Evolutionary conservation across 371 early-diverging fungal genomes (phyloP).

Genomic region (Syncephalis fuscata): DNA sequence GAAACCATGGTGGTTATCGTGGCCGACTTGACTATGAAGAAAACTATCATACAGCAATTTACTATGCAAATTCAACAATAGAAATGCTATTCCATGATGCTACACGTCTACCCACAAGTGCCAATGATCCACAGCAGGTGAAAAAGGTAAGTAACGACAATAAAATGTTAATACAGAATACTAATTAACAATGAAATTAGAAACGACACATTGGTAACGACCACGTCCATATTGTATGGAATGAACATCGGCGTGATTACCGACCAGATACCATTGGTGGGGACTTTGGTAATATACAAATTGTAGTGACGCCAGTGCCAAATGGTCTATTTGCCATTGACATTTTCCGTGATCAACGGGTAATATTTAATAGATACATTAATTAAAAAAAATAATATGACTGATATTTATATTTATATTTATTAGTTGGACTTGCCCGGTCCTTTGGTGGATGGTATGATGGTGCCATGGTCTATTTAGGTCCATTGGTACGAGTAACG

Average conservation of each 20-base stretch:
- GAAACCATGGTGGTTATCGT: slow-evolving; percentile 65
- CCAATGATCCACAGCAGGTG: slow-evolving; percentile 56
- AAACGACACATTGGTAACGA: slow-evolving; percentile 98
- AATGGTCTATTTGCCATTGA: slow-evolving; percentile 53
- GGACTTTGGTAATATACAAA: slow-evolving; percentile 92
- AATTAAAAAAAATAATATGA: not conserved
- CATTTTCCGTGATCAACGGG: slow-evolving; percentile 54
- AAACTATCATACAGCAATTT: slow-evolving; percentile 48
- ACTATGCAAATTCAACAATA: slow-evolving; percentile 59
- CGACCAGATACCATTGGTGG: slow-evolving; percentile 80
- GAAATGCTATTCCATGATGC: slow-evolving; percentile 91
- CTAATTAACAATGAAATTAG: slow-evolving; percentile 15
- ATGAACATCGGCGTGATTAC: slow-evolving; percentile 76
- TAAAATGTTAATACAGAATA: not conserved
- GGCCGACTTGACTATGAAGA: slow-evolving; percentile 60
- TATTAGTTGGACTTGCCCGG: slow-evolving; percentile 59
- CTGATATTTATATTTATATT: not conserved
- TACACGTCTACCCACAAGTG: slow-evolving; percentile 75
- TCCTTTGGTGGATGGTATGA: slow-evolving; percentile 65
- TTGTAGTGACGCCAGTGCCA: slow-evolving; percentile 61
- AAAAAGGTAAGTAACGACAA: slow-evolving; percentile 44
- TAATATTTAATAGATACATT: slow-evolving; percentile 8
- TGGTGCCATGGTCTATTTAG: slow-evolving; percentile 57
- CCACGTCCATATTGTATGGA: slow-evolving; percentile 94
- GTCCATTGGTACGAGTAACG: slow-evolving; percentile 65